Conservation (phyloP, 805 yeast species). For the Debaryomyces maramus region DNA sequence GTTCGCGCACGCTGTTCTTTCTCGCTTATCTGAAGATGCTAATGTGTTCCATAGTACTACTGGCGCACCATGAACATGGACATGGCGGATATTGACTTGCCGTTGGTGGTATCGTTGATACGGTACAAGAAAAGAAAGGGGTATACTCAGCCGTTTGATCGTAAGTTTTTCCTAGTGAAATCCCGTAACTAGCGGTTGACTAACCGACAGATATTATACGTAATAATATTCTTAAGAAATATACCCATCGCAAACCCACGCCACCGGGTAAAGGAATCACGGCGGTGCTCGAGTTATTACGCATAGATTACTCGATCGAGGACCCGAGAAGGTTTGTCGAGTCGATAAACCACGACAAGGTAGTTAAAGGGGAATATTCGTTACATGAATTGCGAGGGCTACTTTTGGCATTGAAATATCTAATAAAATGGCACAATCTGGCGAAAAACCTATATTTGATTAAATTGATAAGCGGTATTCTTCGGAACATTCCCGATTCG, state of each 20-base stretch:
- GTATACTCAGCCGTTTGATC: background rate
- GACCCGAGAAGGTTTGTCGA: background rate
- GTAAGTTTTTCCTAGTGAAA: conserved; percentile 2
- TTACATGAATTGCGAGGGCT: background rate
- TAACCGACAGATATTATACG: conserved; percentile 1
- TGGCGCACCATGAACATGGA: no score
- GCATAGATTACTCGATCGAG: conserved; percentile 1
- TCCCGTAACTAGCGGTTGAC: background rate
- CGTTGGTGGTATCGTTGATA: conserved; percentile 10
- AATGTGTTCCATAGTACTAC: no score
- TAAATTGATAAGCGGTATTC: background rate
- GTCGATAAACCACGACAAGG: conserved; percentile 1
- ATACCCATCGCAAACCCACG: background rate
- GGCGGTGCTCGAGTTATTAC: background rate
- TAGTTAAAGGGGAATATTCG: background rate
- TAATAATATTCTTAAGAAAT: background rate
- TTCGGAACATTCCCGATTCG: background rate
- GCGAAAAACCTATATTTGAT: conserved; percentile 6
- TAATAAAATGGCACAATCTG: conserved; percentile 8
- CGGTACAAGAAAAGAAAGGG: conserved; percentile 4
- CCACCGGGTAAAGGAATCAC: background rate
- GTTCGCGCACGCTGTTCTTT: no score
- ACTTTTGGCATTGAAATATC: conserved; percentile 1
- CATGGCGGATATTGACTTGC: conserved; percentile 5
- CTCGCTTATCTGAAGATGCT: no score